phyloP scores from a whole-genome alignment of 2,329 filamentous ascomycete species.

The Epichloe elymi region DNA sequence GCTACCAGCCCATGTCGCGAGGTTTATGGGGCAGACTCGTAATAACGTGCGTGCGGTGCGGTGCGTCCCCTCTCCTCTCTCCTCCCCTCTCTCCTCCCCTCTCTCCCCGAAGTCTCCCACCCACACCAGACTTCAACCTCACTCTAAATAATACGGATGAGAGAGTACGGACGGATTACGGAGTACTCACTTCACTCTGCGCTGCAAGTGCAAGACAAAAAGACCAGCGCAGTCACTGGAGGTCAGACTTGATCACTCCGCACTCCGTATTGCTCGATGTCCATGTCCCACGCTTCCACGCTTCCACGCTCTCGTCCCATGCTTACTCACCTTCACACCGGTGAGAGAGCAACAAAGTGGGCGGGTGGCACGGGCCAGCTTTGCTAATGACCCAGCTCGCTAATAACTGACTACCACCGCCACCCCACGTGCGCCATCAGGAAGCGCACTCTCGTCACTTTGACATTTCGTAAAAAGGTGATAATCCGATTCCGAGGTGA shows the following conservation, averaged over 20 bases:
- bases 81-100: no score
- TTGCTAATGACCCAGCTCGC: neutral
- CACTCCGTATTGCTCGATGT: no score
- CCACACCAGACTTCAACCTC: no score
- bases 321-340: neutral
- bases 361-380: constrained; percentile 1
- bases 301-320: neutral
- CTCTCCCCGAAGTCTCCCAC: no score
- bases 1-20: neutral
- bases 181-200: no score
- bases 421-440: neutral
- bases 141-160: no score
- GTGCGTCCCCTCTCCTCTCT: no score
- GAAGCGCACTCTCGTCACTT: neutral
- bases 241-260: neutral
- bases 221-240: no score
- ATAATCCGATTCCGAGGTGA: neutral
- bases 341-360: neutral
- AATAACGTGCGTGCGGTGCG: no score
- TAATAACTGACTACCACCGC: neutral
- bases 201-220: no score
- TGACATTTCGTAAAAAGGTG: neutral
- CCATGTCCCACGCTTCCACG: neutral
- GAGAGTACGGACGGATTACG: no score
- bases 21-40: neutral